These are phyloP conservation scores for Teratosphaeria nubilosa DNA, from an alignment of 2,329 filamentous ascomycete genomes.

Conservation along the genomic window DNA sequence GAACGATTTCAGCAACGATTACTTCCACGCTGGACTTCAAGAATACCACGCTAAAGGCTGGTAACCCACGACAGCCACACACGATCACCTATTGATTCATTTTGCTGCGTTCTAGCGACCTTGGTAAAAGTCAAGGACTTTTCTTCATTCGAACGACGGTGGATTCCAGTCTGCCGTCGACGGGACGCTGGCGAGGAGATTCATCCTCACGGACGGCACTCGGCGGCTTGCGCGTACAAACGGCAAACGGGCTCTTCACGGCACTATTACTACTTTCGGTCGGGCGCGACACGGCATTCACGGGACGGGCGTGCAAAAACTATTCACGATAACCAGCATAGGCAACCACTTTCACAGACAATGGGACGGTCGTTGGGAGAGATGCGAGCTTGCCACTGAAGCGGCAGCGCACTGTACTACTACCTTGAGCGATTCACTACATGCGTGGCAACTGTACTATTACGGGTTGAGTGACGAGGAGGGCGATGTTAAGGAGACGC, in stretches of 20 bases:
- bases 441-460: background rate
- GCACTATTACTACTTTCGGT: background rate
- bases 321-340: slow-evolving; percentile 2
- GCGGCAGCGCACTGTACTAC: background rate
- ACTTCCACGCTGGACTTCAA: slow-evolving; percentile 71
- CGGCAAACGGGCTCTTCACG: background rate
- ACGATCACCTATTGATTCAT: slow-evolving; percentile 7
- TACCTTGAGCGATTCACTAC: background rate
- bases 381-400: background rate
- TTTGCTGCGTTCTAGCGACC: slow-evolving; percentile 20
- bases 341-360: background rate
- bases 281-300: background rate
- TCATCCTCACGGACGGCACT: background rate
- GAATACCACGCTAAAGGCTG: slow-evolving; percentile 82
- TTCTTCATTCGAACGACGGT: background rate
- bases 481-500: background rate
- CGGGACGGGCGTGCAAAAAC: background rate
- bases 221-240: background rate
- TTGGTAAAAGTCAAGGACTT: background rate
- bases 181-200: background rate
- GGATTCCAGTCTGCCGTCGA: background rate
- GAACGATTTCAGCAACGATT: slow-evolving; percentile 68
- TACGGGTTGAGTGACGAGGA: background rate
- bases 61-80: slow-evolving; percentile 37
- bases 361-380: background rate